phyloP scores from a whole-genome alignment of 208 protist species.

The Trypanosoma boissoni region DNA sequence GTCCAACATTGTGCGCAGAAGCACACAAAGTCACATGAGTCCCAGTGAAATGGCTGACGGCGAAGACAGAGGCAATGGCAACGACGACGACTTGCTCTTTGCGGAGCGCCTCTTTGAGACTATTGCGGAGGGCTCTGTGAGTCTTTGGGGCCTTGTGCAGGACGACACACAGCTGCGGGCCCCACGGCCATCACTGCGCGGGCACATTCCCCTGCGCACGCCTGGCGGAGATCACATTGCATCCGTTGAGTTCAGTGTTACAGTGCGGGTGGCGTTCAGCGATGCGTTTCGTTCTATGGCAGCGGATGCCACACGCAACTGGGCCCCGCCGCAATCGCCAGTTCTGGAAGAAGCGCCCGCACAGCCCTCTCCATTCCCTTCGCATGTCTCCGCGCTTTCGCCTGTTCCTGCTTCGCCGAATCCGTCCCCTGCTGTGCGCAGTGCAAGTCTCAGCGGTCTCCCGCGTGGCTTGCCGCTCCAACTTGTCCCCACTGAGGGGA shows the following conservation, averaged over 20 bases:
- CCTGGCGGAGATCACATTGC: constrained; percentile 60
- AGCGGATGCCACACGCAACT: constrained; percentile 17
- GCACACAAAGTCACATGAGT: no score
- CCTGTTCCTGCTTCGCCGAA: no score
- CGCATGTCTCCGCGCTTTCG: no score
- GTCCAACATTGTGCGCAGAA: no score
- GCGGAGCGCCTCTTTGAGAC: constrained; percentile 74
- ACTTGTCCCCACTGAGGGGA: no score
- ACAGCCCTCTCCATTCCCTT: no score
- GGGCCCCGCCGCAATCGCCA: not conserved
- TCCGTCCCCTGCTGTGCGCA: no score
- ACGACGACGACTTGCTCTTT: constrained; percentile 27
- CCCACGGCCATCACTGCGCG: constrained; percentile 57
- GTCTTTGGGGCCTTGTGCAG: constrained; percentile 57
- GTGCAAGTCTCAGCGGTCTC: no score
- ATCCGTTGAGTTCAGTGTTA: constrained; percentile 81
- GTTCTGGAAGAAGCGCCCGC: not conserved
- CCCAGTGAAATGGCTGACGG: constrained; percentile 9
- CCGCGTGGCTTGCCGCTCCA: no score
- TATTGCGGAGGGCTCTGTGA: constrained; percentile 73
- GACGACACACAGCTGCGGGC: constrained; percentile 35
- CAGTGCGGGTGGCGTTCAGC: constrained; percentile 71
- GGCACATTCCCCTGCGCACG: constrained; percentile 64
- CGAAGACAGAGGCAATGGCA: constrained; percentile 16
- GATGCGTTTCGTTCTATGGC: constrained; percentile 57